Conservation (phyloP, 345 rosid genomes). For the Hypericum perforatum region DNA sequence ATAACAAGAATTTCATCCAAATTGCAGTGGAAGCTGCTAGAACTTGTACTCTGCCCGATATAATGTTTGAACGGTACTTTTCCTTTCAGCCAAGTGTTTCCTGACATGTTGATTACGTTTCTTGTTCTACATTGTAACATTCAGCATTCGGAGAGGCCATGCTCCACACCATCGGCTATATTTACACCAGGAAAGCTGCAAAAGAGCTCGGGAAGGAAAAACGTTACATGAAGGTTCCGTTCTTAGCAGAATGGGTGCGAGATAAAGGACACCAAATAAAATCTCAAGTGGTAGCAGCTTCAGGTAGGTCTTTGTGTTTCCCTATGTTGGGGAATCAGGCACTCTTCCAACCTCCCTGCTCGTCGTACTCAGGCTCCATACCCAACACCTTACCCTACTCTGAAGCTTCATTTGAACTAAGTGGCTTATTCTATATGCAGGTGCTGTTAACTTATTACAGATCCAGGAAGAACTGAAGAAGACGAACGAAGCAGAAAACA, state of each 20-base stretch:
- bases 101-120: no score
- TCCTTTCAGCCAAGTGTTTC: no score
- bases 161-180: conserved; percentile 89
- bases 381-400: neutral
- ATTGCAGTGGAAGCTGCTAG: no score
- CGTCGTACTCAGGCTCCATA: no score
- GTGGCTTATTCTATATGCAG: conserved; percentile 22
- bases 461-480: conserved; percentile 75
- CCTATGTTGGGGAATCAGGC: neutral
- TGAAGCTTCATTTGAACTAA: conserved; percentile 2
- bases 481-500: conserved; percentile 51
- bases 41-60: no score
- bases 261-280: conserved; percentile 85
- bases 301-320: conserved; percentile 38
- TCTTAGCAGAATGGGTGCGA: conserved; percentile 97
- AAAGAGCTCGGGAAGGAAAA: conserved; percentile 84
- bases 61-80: no score
- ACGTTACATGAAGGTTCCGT: conserved; percentile 81
- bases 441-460: conserved; percentile 73
- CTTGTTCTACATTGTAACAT: neutral
- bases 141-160: conserved; percentile 96
- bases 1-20: no score
- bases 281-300: conserved; percentile 96
- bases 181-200: conserved; percentile 83
- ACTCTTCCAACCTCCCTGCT: no score